Evolutionary conservation across 306 rosid genomes (phyloP).

Genomic region (Myrica gale): DNA sequence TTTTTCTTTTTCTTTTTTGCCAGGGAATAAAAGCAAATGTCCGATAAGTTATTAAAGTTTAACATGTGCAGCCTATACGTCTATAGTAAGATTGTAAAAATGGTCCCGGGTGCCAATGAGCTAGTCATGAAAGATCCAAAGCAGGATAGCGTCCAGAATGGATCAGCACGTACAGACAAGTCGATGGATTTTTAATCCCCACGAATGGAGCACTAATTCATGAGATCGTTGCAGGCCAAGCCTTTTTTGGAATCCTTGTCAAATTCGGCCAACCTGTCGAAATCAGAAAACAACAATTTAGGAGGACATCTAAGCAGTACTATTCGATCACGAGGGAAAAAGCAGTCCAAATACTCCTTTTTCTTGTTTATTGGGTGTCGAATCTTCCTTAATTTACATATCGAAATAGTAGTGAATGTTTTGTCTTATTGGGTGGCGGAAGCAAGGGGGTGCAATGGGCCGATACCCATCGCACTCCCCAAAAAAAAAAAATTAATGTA

Average conservation of each 20-base stretch:
- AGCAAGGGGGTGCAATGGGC: no score
- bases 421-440: neutral
- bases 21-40: neutral
- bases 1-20: no score
- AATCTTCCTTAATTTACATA: neutral
- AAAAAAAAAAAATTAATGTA: no score
- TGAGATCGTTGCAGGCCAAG: neutral
- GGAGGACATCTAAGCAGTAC: slow-evolving; percentile 2
- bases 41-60: neutral
- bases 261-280: slow-evolving; percentile 29
- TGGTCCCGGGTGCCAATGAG: neutral
- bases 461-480: no score
- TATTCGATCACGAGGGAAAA: neutral
- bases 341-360: neutral
- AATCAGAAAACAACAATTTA: slow-evolving; percentile 29
- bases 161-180: neutral
- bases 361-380: neutral
- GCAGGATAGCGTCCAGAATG: neutral
- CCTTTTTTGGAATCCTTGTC: neutral
- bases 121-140: neutral
- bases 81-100: neutral
- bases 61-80: slow-evolving; percentile 18
- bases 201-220: slow-evolving; percentile 24
- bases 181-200: slow-evolving; percentile 12
- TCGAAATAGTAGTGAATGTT: neutral